Percentiles rank a stretch among this genome's conserved stretches.
These are phyloP conservation scores for Asclepias syriaca DNA, from an alignment of 257 asterid species.

Conservation along the genomic window DNA sequence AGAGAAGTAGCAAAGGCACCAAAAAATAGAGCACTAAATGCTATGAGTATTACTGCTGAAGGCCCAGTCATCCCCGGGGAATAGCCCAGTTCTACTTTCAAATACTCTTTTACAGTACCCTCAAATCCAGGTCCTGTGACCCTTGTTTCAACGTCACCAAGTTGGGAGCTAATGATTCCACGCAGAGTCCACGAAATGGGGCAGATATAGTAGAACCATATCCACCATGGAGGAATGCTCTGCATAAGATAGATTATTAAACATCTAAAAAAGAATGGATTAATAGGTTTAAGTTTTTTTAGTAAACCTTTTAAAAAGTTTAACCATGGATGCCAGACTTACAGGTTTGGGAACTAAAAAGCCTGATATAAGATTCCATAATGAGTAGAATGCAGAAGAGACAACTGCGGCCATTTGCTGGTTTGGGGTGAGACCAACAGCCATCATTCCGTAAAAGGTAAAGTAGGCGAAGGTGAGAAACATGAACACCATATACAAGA, in stretches of 20 bases:
- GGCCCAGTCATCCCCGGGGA: conserved; percentile 51
- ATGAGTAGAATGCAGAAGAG: conserved; percentile 52
- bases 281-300: too few relatives aligned
- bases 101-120: conserved; percentile 64
- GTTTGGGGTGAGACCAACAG: conserved; percentile 60
- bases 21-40: conserved; percentile 49
- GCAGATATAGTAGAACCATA: conserved; percentile 84
- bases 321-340: conserved; percentile 17
- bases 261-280: not conserved
- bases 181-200: conserved; percentile 77
- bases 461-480: conserved; percentile 53
- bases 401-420: conserved; percentile 47
- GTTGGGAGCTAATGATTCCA: conserved; percentile 75
- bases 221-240: conserved; percentile 87
- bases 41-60: conserved; percentile 41
- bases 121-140: conserved; percentile 49
- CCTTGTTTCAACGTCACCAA: conserved; percentile 61
- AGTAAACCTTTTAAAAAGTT: not conserved
- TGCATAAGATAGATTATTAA: conserved; percentile 10
- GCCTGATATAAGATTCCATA: conserved; percentile 67
- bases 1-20: conserved; percentile 54
- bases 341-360: conserved; percentile 60
- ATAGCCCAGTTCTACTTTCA: conserved; percentile 45
- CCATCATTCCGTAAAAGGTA: conserved; percentile 68
- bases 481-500: conserved; percentile 47